phyloP scores from a whole-genome alignment of 2,329 filamentous ascomycete species.

The Pyricularia sp. region DNA sequence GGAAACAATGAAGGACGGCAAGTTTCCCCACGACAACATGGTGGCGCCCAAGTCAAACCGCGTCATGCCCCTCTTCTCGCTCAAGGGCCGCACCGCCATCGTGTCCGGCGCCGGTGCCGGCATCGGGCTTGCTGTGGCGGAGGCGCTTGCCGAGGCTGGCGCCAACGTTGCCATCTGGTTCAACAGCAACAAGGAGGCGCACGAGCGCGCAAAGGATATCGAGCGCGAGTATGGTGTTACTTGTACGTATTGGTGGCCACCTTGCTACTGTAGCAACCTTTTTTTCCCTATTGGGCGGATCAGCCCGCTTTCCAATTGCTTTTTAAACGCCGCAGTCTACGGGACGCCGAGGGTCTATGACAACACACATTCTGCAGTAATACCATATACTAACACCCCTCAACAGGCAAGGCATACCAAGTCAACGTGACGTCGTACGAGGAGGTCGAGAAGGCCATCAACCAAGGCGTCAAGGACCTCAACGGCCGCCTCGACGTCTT shows the following conservation, averaged over 20 bases:
- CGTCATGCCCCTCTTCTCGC: constrained; percentile 57
- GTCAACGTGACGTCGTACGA: constrained; percentile 49
- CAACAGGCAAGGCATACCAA: constrained; percentile 48
- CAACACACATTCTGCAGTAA: not conserved
- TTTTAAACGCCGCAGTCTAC: not conserved
- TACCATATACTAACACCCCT: not conserved
- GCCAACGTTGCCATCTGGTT: constrained; percentile 68
- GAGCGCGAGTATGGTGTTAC: constrained; percentile 58
- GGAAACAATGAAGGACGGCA: constrained; percentile 31
- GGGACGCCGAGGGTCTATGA: not conserved
- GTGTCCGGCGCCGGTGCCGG: constrained; percentile 58
- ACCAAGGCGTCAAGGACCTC: constrained; percentile 53
- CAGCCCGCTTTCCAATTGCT: not conserved
- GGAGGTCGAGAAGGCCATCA: constrained; percentile 39
- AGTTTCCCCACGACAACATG: constrained; percentile 50
- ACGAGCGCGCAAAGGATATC: constrained; percentile 52
- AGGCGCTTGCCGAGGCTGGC: constrained; percentile 59
- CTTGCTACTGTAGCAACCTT: not conserved
- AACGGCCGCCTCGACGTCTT: constrained; percentile 69
- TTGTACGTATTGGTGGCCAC: constrained; percentile 34
- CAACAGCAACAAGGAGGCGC: constrained; percentile 57
- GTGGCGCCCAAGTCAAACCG: constrained; percentile 33
- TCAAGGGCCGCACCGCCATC: constrained; percentile 62
- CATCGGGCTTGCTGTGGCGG: constrained; percentile 56
- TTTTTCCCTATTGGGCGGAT: not conserved